Conservation (phyloP, 768 basidiomycete genomes). For the Cyathus striatus region DNA sequence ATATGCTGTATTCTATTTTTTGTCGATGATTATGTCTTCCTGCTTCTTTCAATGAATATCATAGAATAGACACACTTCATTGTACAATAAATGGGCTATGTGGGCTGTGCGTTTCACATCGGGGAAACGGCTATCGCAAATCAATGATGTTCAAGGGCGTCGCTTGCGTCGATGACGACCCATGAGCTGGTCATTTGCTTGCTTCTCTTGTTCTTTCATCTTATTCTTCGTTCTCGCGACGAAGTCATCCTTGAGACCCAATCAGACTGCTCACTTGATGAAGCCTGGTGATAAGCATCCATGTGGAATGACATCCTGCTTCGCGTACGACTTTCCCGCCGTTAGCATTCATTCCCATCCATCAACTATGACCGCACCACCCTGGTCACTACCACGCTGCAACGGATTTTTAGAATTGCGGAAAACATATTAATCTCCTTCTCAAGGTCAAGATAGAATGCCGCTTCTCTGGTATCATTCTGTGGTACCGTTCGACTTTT, state of each 20-base stretch:
- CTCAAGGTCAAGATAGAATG: slow-evolving; percentile 16
- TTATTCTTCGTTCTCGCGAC: background rate
- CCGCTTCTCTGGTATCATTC: slow-evolving; percentile 27
- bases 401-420: background rate
- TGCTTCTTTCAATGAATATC: too few species aligned
- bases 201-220: background rate
- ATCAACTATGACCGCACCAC: background rate
- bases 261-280: background rate
- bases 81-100: too few species aligned
- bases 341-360: background rate
- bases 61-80: too few species aligned
- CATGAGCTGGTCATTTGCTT: background rate
- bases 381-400: background rate
- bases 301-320: slow-evolving; percentile 3
- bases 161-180: too few species aligned
- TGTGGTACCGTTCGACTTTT: slow-evolving; percentile 29
- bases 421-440: background rate
- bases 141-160: background rate
- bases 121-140: too few species aligned
- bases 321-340: background rate
- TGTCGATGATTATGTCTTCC: too few species aligned
- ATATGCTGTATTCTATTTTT: too few species aligned
- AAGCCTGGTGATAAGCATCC: background rate
- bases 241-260: background rate
- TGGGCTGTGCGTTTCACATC: too few species aligned